Conservation (phyloP, 1,139 yeast genomes). For the Taphrina communis region DNA sequence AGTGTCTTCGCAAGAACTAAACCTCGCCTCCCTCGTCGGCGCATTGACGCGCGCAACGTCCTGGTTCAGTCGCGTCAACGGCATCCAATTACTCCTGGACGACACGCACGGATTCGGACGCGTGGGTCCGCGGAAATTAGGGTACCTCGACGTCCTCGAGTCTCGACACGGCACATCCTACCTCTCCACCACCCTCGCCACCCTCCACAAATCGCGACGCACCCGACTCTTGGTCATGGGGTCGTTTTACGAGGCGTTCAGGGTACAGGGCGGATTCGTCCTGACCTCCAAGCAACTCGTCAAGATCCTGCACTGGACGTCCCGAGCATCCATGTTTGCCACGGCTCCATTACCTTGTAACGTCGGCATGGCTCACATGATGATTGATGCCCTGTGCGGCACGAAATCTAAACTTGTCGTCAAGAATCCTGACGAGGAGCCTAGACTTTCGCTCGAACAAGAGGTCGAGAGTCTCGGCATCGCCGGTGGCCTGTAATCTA, state of each 20-base stretch:
- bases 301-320: slow-evolving; percentile 37
- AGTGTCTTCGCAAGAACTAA: neutral
- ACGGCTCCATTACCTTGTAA: slow-evolving; percentile 38
- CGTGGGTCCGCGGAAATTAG: slow-evolving; percentile 15
- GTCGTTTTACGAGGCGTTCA: slow-evolving; percentile 32
- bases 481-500: neutral
- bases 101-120: slow-evolving; percentile 23
- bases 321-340: slow-evolving; percentile 37
- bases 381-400: slow-evolving; percentile 14
- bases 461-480: slow-evolving; percentile 1
- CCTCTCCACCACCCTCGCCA: slow-evolving; percentile 3
- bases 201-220: slow-evolving; percentile 7
- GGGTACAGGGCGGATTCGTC: slow-evolving; percentile 38
- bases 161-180: slow-evolving; percentile 4
- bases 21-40: neutral
- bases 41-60: neutral
- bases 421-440: neutral
- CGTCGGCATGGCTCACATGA: slow-evolving; percentile 31
- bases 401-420: too few species aligned
- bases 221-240: slow-evolving; percentile 28
- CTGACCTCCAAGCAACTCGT: slow-evolving; percentile 24
- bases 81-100: slow-evolving; percentile 30
- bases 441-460: neutral
- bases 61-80: slow-evolving; percentile 10
- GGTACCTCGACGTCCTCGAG: slow-evolving; percentile 25